Evolutionary conservation across 495 filamentous ascomycete genomes (phyloP).

Genomic region (Aspergillus funiculosus): DNA sequence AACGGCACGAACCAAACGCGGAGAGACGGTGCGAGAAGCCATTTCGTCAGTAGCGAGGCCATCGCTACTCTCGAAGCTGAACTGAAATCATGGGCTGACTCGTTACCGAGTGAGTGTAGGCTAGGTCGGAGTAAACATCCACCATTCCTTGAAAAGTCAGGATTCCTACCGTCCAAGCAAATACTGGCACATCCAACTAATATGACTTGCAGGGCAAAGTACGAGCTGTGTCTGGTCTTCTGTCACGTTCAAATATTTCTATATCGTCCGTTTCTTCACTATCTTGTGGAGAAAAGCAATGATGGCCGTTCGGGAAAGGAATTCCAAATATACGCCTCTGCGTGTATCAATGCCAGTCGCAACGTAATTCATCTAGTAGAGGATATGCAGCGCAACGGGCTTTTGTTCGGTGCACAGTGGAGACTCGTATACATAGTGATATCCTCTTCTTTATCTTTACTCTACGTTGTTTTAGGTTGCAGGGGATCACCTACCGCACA

Average conservation of each 20-base stretch:
- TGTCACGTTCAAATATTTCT: slow-evolving; percentile 9
- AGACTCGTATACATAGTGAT: slow-evolving; percentile 5
- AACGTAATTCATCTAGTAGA: slow-evolving; percentile 11
- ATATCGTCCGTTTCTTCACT: slow-evolving; percentile 13
- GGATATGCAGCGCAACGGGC: slow-evolving; percentile 12
- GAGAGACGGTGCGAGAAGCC: not conserved
- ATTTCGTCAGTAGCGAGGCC: slow-evolving; percentile 1
- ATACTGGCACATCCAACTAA: too few species aligned
- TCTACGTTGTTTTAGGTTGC: slow-evolving; percentile 5
- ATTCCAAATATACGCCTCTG: slow-evolving; percentile 7
- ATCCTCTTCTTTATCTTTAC: slow-evolving; percentile 2
- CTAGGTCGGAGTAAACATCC: not conserved
- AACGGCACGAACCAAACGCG: not conserved
- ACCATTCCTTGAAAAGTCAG: slow-evolving; percentile 1
- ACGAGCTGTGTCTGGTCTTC: slow-evolving; percentile 11
- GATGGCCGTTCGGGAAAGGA: not conserved
- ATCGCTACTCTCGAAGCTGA: slow-evolving; percentile 4
- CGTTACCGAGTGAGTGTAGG: not conserved
- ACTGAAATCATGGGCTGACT: slow-evolving; percentile 5
- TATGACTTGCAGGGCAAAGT: slow-evolving; percentile 6
- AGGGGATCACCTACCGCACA: not conserved
- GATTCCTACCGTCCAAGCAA: not conserved
- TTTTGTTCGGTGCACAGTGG: slow-evolving; percentile 12
- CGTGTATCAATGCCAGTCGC: slow-evolving; percentile 9
- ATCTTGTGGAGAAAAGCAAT: not conserved